These are phyloP conservation scores for Coriolopsis trogii DNA, from an alignment of 1,284 basidiomycete species.

Conservation along the genomic window DNA sequence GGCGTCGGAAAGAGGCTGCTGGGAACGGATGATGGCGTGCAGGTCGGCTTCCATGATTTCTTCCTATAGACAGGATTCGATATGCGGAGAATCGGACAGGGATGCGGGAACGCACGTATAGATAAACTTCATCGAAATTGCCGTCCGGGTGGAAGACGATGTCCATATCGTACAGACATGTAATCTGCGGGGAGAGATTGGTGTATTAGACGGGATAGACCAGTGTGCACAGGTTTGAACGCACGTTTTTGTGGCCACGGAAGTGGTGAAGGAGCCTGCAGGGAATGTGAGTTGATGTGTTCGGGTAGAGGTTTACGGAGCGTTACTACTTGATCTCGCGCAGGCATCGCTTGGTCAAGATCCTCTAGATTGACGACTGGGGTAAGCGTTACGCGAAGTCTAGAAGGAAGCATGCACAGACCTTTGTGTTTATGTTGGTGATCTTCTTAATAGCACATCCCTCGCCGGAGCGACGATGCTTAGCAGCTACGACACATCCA, in stretches of 20 bases:
- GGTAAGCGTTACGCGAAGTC: conserved; percentile 1
- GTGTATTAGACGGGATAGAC: neutral
- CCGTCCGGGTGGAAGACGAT: conserved; percentile 88
- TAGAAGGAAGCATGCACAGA: conserved; percentile 29
- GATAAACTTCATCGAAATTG: conserved; percentile 95
- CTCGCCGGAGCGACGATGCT: conserved; percentile 83
- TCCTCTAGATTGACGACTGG: conserved; percentile 62
- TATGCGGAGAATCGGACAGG: neutral
- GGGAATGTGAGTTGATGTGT: conserved; percentile 9
- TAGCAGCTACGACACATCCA: conserved; percentile 88
- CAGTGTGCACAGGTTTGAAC: too few relatives aligned
- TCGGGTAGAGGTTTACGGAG: conserved; percentile 3
- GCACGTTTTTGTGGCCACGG: conserved; percentile 94
- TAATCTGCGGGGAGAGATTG: conserved; percentile 57
- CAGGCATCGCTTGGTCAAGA: conserved; percentile 93
- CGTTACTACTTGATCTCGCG: conserved; percentile 83
- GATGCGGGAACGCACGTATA: conserved; percentile 64
- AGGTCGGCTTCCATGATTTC: conserved; percentile 99
- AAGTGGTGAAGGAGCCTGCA: conserved; percentile 89
- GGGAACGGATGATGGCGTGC: conserved; percentile 98
- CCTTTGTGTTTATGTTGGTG: conserved; percentile 97
- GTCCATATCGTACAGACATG: conserved; percentile 96
- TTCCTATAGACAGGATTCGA: conserved; percentile 55
- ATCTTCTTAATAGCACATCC: conserved; percentile 97
- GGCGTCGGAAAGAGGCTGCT: conserved; percentile 96